A percentile compares a stretch with the other conserved stretches of the same genome.
These are phyloP conservation scores for Gleditsia sinensis DNA, from an alignment of 306 rosid genomes.

Conservation along the genomic window DNA sequence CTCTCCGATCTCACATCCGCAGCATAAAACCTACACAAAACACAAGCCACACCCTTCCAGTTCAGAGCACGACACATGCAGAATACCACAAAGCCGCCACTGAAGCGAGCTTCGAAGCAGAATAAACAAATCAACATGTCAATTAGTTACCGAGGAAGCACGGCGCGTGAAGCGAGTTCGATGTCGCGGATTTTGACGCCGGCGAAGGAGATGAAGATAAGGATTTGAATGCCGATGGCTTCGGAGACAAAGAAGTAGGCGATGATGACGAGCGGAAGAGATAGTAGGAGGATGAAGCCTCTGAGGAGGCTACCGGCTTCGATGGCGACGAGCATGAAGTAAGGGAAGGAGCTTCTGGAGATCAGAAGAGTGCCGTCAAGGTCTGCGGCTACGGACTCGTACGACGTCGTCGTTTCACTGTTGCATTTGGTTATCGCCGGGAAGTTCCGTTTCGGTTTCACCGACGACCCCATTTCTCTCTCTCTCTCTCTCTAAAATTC, in stretches of 20 bases:
- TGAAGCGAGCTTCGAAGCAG: neutral
- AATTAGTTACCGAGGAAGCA: conserved; percentile 89
- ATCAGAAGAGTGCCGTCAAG: conserved; percentile 89
- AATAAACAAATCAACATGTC: neutral
- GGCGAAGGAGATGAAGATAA: conserved; percentile 86
- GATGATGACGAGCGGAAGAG: conserved; percentile 71
- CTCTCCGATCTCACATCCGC: conserved; percentile 93
- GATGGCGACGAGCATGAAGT: conserved; percentile 93
- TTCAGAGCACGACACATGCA: neutral
- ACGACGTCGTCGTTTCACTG: conserved; percentile 33
- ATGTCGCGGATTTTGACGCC: conserved; percentile 92
- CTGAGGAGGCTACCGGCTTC: conserved; percentile 97
- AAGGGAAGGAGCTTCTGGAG: conserved; percentile 81
- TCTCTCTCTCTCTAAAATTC: neutral
- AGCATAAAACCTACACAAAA: conserved; percentile 72
- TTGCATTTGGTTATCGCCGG: conserved; percentile 58
- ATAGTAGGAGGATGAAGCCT: conserved; percentile 83
- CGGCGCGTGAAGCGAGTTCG: conserved; percentile 92
- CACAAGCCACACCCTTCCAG: neutral
- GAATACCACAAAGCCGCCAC: neutral
- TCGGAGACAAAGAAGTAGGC: conserved; percentile 87
- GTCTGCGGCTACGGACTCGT: conserved; percentile 81
- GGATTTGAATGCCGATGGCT: conserved; percentile 89
- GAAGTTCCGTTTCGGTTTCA: conserved; percentile 47
- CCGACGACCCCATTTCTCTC: conserved; percentile 42